Evolutionary conservation across 805 yeast species (phyloP), one percentile per base, ranked within the genome.

Genomic region (Ogataea glucozyma): DNA sequence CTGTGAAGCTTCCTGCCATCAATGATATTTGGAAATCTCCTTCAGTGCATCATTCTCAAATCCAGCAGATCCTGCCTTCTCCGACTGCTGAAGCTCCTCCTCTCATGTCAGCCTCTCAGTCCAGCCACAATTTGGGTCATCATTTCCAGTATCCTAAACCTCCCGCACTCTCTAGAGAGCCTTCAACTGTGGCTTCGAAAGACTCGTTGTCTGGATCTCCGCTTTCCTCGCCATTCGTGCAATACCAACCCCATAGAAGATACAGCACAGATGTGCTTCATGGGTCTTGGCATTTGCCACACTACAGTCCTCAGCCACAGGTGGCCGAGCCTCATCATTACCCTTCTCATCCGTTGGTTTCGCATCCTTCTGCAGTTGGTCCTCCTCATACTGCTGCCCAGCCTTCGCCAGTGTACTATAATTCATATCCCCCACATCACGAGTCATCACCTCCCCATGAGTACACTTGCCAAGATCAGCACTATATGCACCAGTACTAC

Each of bases 11-110:
- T 70, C 74, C 50, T 84, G 88, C 62, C 80, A 90, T 39, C 91
- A 91, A 51, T 85, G 72, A 84, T 88, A 84, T 55, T 75, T 77
- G 31, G 88, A 78, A 54, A 85, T 78, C 95, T 85, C 86, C 64
- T 86, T 79, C 64, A 85, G 75, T 18, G 16, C 38, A 20, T 3
- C 4, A 10, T 6, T 24, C 27, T 12, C 27, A 24, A 5, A 21
- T 9, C 11, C 43, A 22, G 18, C 31, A 23, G 13, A 19, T 30
- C 5, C 32, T 30, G 8, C 32, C 32, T 14, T 19, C 40, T n/a
- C 38, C 23, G 11, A 12, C 20, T 4, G 32, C 32, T 17, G 9
- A 7, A 22, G 32, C 16, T 3, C 21, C 32, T 7, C 21, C 4
- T 21, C 8, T 17, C 13, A 16, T 8, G 7, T n/a, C 32, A 30